Percentiles rank a stretch among this genome's conserved stretches.
These are phyloP conservation scores for Paraphoma chrysanthemicola DNA, from an alignment of 2,329 filamentous ascomycete genomes.

Conservation along the genomic window DNA sequence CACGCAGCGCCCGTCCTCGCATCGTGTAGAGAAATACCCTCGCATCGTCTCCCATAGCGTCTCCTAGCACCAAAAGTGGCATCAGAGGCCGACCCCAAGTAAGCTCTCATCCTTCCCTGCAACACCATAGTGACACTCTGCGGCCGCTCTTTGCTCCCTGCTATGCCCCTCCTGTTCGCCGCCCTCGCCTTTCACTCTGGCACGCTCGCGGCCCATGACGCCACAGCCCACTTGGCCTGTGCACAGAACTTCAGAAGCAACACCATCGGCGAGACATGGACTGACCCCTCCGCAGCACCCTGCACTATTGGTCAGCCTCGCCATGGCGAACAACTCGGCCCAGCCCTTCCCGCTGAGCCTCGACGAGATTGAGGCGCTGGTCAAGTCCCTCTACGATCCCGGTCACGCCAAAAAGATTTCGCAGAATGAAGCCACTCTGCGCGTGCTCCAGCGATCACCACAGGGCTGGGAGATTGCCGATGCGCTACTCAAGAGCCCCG, in stretches of 20 bases:
- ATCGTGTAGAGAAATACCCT: too few relatives aligned
- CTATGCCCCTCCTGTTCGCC: neutral
- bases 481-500: slow-evolving; percentile 70
- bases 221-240: neutral
- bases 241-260: slow-evolving; percentile 3
- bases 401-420: slow-evolving; percentile 53
- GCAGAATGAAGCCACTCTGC: slow-evolving; percentile 75
- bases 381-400: slow-evolving; percentile 60
- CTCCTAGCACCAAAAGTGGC: too few relatives aligned
- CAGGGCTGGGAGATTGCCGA: slow-evolving; percentile 88
- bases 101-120: neutral
- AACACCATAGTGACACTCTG: too few relatives aligned
- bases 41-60: too few relatives aligned
- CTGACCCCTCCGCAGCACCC: neutral
- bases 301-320: neutral
- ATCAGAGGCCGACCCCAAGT: too few relatives aligned
- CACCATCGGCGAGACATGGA: neutral
- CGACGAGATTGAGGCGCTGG: slow-evolving; percentile 52
- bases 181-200: neutral
- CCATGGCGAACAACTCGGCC: slow-evolving; percentile 29
- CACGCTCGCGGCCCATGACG: neutral
- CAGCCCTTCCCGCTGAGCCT: slow-evolving; percentile 37
- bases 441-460: slow-evolving; percentile 77
- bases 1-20: too few relatives aligned
- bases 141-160: neutral